Evolutionary conservation across 2,329 filamentous ascomycete genomes (phyloP).

Genomic region (Microthyrium microscopicum): DNA sequence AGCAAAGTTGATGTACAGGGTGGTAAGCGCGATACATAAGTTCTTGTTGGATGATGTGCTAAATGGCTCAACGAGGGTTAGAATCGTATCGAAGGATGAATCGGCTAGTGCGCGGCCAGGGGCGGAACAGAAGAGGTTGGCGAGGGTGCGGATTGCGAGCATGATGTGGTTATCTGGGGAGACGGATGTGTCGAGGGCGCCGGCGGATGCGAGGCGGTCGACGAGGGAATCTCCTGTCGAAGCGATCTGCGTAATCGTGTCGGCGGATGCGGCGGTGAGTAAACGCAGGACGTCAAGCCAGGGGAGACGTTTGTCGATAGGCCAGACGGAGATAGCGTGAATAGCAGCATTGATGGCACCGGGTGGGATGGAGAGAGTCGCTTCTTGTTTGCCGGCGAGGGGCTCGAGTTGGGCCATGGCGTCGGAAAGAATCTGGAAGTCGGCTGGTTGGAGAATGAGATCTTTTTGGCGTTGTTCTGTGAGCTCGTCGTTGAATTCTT

Average conservation of each 20-base stretch:
- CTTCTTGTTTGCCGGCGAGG: slow-evolving; percentile 24
- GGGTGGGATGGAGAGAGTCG: slow-evolving; percentile 25
- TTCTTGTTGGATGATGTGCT: slow-evolving; percentile 48
- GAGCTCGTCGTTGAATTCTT: slow-evolving; percentile 57
- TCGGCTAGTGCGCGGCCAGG: slow-evolving; percentile 47
- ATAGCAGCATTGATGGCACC: slow-evolving; percentile 47
- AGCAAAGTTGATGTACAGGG: slow-evolving; percentile 69
- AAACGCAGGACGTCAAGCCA: slow-evolving; percentile 80
- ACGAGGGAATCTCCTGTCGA: slow-evolving; percentile 37
- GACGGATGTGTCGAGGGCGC: slow-evolving; percentile 22
- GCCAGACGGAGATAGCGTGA: slow-evolving; percentile 64
- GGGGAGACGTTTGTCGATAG: slow-evolving; percentile 62
- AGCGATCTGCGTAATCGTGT: slow-evolving; percentile 44
- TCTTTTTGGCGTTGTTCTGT: slow-evolving; percentile 56
- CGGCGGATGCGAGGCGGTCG: slow-evolving; percentile 35
- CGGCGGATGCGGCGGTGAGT: slow-evolving; percentile 49
- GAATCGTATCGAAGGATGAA: slow-evolving; percentile 40
- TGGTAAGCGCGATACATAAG: slow-evolving; percentile 65
- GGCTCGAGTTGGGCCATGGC: slow-evolving; percentile 49
- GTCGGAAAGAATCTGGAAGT: slow-evolving; percentile 44
- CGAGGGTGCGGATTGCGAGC: slow-evolving; percentile 66
- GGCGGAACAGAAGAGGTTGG: slow-evolving; percentile 65
- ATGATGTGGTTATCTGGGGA: slow-evolving; percentile 66
- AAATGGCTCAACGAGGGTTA: slow-evolving; percentile 47
- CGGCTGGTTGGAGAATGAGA: slow-evolving; percentile 53